Evolutionary conservation across 164 flowering plant genomes (phyloP), one percentile per base, ranked within the genome.

Genomic region (Dillenia turbinata): DNA sequence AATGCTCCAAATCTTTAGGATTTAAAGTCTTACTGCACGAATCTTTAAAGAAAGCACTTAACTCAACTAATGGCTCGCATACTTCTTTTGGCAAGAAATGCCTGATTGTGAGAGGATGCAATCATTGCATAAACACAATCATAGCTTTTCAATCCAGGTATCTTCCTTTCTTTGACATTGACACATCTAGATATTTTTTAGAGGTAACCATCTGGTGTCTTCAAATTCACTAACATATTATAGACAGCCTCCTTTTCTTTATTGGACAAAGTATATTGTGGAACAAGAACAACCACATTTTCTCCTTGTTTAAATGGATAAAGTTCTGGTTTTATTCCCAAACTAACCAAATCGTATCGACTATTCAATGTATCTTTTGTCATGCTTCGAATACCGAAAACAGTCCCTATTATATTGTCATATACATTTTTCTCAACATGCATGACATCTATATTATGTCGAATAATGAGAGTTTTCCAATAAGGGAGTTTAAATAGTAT

Each of bases 111-210:
- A 57, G 48, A 43, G 60, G 60, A 12, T 44, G 49, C 2, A 57
- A 43, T 16, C 12, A 9, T 57, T 57, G 1, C 13, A 57, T 11
- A 43, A 57, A 43, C 5, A 44, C 48, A 43, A 44, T 57, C 60
- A 44, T 57, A 19, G 5, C 60, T 57, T 15, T 57, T 57, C 45
- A 57, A 44, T 2, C 60, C 49, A 10, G 47, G 14, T 12, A 57
- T 55, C 49, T 13, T 44, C 2, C 49, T 8, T 48, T 57, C 22
- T 16, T 57, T 44, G 9, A 57, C 11, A 44, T 57, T 57, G 14
- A 56, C 59, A 56, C 47, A 56, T 56, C 44, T 12, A 33, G 59
- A 56, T 0, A 56, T 14, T 13, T 44, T 57, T 9, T 19, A 57
- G 10, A 12, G 16, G 49, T 19, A 57, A 2, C 60, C 49, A 44